Evolutionary conservation across 1,139 yeast genomes (phyloP).

Genomic region (Blastobotrys raffinosifermentans): DNA sequence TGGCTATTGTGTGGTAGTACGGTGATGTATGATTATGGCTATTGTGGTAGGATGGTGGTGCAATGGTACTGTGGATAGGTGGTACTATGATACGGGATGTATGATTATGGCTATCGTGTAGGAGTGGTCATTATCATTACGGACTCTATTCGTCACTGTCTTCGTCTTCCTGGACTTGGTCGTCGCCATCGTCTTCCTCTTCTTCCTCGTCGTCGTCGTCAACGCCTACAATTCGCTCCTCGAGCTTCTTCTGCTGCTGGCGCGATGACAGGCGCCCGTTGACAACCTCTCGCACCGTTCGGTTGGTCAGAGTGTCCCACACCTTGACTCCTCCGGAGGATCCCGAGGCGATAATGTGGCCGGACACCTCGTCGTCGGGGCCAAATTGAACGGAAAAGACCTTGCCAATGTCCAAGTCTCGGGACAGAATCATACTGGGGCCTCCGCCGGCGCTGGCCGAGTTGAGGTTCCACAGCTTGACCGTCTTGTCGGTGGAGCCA

Average conservation of each 20-base stretch:
- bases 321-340: constrained; percentile 75
- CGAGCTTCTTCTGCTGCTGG: constrained; percentile 43
- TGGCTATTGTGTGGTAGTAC: too few species aligned
- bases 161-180: constrained; percentile 24
- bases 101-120: too few species aligned
- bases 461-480: constrained; percentile 74
- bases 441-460: constrained; percentile 36
- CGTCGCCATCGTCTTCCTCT: constrained; percentile 47
- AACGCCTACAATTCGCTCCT: constrained; percentile 55
- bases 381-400: constrained; percentile 82
- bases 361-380: constrained; percentile 81
- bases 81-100: too few species aligned
- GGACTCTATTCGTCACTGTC: too few species aligned
- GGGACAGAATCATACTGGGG: constrained; percentile 84
- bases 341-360: constrained; percentile 84
- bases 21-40: too few species aligned
- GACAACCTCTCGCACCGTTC: constrained; percentile 68
- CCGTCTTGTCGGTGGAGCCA: constrained; percentile 79
- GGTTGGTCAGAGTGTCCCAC: constrained; percentile 88
- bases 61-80: too few species aligned
- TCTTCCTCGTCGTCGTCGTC: constrained; percentile 55
- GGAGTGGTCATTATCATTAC: too few species aligned
- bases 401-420: constrained; percentile 94
- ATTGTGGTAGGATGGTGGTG: too few species aligned
- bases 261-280: constrained; percentile 42